phyloP scores from a whole-genome alignment of 1,284 basidiomycete genomes.

The Ustilago hordei region DNA sequence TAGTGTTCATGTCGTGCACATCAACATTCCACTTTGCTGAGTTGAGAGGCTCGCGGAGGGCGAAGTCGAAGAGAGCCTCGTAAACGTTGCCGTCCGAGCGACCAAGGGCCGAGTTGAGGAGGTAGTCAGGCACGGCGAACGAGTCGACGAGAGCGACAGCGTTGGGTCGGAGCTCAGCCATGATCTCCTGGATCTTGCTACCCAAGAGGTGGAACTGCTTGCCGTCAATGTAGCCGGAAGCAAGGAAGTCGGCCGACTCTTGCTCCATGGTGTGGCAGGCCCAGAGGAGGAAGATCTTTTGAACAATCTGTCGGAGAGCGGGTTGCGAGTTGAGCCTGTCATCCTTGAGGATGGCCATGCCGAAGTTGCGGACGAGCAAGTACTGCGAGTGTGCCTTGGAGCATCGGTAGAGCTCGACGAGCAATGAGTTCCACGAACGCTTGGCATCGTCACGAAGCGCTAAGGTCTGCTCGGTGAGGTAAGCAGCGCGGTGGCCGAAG shows the following conservation, averaged over 20 bases:
- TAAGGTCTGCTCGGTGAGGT: conserved; percentile 69
- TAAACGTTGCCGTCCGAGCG: conserved; percentile 69
- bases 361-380: conserved; percentile 70
- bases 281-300: conserved; percentile 62
- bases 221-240: conserved; percentile 68
- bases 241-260: conserved; percentile 70
- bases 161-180: conserved; percentile 68
- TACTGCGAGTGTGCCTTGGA: conserved; percentile 60
- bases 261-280: conserved; percentile 60
- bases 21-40: conserved; percentile 69
- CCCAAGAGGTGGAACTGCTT: conserved; percentile 68
- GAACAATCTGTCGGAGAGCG: conserved; percentile 69
- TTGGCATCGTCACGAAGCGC: conserved; percentile 69
- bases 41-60: conserved; percentile 59
- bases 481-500: conserved; percentile 70
- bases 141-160: conserved; percentile 66
- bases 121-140: conserved; percentile 69
- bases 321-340: conserved; percentile 67
- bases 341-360: conserved; percentile 69
- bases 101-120: conserved; percentile 70
- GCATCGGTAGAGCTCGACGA: conserved; percentile 70
- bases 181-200: conserved; percentile 67
- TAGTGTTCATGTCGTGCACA: conserved; percentile 59
- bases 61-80: conserved; percentile 66
- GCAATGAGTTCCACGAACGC: conserved; percentile 69